Base-by-base conservation (phyloP, 2,329 filamentous ascomycete species). In the Clathrospora elynae region DNA sequence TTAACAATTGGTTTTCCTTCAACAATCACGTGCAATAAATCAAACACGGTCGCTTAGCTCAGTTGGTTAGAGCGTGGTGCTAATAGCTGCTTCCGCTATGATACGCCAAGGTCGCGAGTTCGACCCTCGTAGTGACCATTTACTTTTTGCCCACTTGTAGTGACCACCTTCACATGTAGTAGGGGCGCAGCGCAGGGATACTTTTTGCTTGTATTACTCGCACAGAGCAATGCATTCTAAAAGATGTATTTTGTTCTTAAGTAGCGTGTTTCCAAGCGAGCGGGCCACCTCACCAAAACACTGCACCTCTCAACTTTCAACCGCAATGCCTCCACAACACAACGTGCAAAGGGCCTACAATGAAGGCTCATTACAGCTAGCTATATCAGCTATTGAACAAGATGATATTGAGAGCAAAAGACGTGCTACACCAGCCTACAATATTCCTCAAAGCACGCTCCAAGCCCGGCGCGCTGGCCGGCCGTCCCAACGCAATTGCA, bases 41-140 rank as follows among this genome's bases (percentile, higher is more conserved):
- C n/a, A n/a, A n/a, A n/a, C n/a, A n/a, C n/a, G 49, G 46, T 53
- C 49, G 46, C 34, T 46, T 49, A 53, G 42, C 46, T 49, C 46
- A 53, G 50, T 53, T 53, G 50, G 50, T 53, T 53, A 53, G 50
- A 53, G 50, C 50, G 50, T 53, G 46, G 50, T 53, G 50, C 50
- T 53, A 53, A 53, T 53, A 53, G 39, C n/a, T n/a, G 34, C 30
- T 35, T 47, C 41, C 12, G 34, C 14, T 38, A 14, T 16, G 33
- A 46, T 35, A 53, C 50, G 50, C 50, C n/a, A n/a, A n/a, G n/a
- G n/a, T n/a, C n/a, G n/a, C n/a, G n/a, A n/a, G n/a, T n/a, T n/a
- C n/a, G n/a, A 53, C 50, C 50, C 50, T 48, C 50, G 50, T 53
- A 53, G 28, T 53, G 50, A 53, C 50, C 50, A 53, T 35, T 41